Conservation (phyloP, 2,329 filamentous ascomycete species). For the Claviceps sp. region DNA sequence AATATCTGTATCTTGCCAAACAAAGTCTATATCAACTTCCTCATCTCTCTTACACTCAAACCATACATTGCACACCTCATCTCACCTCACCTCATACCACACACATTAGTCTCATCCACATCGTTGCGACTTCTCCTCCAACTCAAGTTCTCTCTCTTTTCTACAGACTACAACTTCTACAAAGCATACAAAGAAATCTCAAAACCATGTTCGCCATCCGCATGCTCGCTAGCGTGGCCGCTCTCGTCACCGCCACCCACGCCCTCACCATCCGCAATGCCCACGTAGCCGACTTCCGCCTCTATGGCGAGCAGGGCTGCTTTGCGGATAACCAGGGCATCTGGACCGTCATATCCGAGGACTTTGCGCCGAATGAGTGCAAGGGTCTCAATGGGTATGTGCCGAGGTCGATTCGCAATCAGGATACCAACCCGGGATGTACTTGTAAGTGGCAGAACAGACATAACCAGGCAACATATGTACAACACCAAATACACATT, state of each 20-base stretch:
- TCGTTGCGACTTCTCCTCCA: not conserved
- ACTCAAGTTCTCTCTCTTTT: too few species aligned
- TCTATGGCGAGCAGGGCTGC: conserved; percentile 11
- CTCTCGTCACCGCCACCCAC: conserved; percentile 7
- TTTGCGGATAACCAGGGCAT: conserved; percentile 11
- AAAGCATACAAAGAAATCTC: not conserved
- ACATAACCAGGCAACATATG: not conserved
- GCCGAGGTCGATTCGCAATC: conserved; percentile 8
- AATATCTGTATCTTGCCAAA: too few species aligned
- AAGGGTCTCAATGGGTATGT: conserved; percentile 6
- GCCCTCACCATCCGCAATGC: conserved; percentile 9
- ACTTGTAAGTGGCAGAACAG: conserved; percentile 5
- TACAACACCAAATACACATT: not conserved
- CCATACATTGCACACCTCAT: too few species aligned
- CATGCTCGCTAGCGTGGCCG: conserved; percentile 4
- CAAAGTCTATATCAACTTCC: too few species aligned
- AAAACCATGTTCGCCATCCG: conserved; percentile 8
- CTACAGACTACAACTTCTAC: too few species aligned
- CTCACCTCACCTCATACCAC: too few species aligned
- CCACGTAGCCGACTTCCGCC: conserved; percentile 15
- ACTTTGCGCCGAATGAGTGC: conserved; percentile 10
- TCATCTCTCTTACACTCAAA: too few species aligned
- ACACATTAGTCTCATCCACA: not conserved
- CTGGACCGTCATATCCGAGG: conserved; percentile 14
- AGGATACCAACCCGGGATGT: conserved; percentile 9